A percentile compares a stretch with the other conserved stretches of the same genome.
phyloP scores from a whole-genome alignment of 345 rosid genomes.

The Salix udensis region DNA sequence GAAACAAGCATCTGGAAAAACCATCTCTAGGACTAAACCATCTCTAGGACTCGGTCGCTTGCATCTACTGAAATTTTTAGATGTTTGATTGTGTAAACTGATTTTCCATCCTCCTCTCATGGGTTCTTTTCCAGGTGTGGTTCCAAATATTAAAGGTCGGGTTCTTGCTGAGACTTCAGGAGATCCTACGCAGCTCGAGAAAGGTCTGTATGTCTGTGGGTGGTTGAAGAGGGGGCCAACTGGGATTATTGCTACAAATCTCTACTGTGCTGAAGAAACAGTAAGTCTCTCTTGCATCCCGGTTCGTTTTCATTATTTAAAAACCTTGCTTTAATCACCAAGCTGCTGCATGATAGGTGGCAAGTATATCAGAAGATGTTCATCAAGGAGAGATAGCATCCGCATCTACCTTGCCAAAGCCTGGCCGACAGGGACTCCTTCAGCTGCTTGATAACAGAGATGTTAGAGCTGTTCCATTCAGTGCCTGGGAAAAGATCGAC shows the following conservation, averaged over 20 bases:
- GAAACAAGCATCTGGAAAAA: too few species aligned
- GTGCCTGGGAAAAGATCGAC: constrained; percentile 76
- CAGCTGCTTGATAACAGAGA: constrained; percentile 45
- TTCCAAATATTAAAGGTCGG: constrained; percentile 66
- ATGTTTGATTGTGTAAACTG: not conserved
- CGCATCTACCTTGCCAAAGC: constrained; percentile 32
- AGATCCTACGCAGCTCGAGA: constrained; percentile 39
- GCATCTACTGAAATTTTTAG: not conserved
- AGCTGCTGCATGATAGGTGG: constrained; percentile 43
- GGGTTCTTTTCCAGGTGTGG: constrained; percentile 52
- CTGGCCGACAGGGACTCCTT: constrained; percentile 68
- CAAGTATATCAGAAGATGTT: constrained; percentile 68
- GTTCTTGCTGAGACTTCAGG: constrained; percentile 48
- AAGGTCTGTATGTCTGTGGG: constrained; percentile 85
- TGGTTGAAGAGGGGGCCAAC: constrained; percentile 97
- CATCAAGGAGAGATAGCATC: constrained; percentile 40
- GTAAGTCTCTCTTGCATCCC: constrained; percentile 41
- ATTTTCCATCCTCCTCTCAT: not conserved
- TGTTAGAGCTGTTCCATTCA: constrained; percentile 46
- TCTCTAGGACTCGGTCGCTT: too few species aligned
- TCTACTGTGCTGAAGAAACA: constrained; percentile 85
- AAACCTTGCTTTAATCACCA: not conserved
- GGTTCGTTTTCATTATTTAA: not conserved
- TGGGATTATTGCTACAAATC: constrained; percentile 86
- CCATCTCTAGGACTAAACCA: too few species aligned